Percentiles rank a stretch among this genome's conserved stretches.
These are phyloP conservation scores for Lantana camara DNA, from an alignment of 257 asterid genomes.

Conservation along the genomic window DNA sequence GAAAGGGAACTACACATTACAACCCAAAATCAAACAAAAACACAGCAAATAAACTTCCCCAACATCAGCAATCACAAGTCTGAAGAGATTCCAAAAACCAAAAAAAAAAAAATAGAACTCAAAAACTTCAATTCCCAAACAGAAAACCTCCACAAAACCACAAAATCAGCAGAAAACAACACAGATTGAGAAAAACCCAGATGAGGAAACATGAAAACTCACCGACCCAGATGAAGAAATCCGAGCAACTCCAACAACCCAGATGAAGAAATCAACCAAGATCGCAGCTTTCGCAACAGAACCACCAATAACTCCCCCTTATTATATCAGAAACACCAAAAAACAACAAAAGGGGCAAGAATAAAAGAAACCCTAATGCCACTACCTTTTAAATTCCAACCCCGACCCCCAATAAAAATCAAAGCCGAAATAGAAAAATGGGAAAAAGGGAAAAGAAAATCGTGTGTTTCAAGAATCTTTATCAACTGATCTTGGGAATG, in stretches of 20 bases:
- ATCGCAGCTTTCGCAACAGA: constrained; percentile 44
- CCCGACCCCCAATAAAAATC: constrained; percentile 39
- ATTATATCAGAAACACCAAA: neutral
- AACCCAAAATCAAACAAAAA: constrained; percentile 22
- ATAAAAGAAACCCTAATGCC: constrained; percentile 48
- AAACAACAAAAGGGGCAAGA: constrained; percentile 26
- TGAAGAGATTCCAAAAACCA: neutral
- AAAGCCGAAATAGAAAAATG: constrained; percentile 32
- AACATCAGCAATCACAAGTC: constrained; percentile 22
- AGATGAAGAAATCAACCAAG: constrained; percentile 46
- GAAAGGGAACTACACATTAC: constrained; percentile 28
- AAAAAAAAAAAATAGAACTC: neutral
- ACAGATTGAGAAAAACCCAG: constrained; percentile 31
- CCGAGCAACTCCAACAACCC: constrained; percentile 36
- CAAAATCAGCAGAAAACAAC: constrained; percentile 27
- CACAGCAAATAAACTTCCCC: constrained; percentile 5
- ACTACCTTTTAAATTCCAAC: constrained; percentile 43
- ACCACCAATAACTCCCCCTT: constrained; percentile 25
- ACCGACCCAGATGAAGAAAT: constrained; percentile 44
- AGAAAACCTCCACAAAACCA: constrained; percentile 12
- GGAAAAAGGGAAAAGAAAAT: constrained; percentile 38
- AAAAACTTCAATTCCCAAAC: constrained; percentile 21
- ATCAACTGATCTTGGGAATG: constrained; percentile 40
- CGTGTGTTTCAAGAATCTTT: constrained; percentile 62
- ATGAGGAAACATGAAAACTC: constrained; percentile 25